Conservation (phyloP, 139 green algal species). For the Spirogloea muscicola region DNA sequence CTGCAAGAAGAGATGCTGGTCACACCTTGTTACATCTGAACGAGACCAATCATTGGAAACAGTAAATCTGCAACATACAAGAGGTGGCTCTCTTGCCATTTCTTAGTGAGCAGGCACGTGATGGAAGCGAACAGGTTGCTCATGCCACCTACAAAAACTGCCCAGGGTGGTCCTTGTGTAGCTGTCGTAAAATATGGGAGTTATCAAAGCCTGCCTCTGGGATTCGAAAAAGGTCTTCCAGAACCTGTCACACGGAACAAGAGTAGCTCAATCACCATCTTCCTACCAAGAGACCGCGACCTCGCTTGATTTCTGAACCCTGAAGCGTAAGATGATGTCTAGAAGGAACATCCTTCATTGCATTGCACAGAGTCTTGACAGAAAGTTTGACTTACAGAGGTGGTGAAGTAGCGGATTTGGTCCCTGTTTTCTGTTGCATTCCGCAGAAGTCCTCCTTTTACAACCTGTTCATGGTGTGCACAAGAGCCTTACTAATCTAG, state of each 20-base stretch:
- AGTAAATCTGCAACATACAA: neutral
- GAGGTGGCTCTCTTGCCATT: neutral
- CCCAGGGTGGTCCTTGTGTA: constrained; percentile 4
- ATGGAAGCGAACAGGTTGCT: neutral
- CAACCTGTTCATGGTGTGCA: constrained; percentile 51
- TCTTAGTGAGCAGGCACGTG: neutral
- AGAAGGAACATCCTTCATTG: neutral
- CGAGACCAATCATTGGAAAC: neutral
- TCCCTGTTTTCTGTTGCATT: constrained; percentile 62
- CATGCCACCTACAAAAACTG: neutral
- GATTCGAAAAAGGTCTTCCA: constrained; percentile 20
- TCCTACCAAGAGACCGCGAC: too few relatives aligned
- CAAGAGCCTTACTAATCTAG: too few relatives aligned
- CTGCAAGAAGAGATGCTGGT: too few relatives aligned
- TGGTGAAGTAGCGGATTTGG: constrained; percentile 24
- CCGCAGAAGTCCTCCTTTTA: constrained; percentile 52
- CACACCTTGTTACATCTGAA: too few relatives aligned
- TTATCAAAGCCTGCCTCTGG: constrained; percentile 15
- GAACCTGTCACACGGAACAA: constrained; percentile 17
- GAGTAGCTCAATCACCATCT: neutral
- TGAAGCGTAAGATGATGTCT: neutral
- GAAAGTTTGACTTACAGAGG: constrained; percentile 2
- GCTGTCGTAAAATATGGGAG: constrained; percentile 4
- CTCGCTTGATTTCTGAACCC: neutral
- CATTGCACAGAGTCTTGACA: constrained; percentile 8